phyloP scores from a whole-genome alignment of 202 grass and related monocot species.

The Elaeis oleifera region DNA sequence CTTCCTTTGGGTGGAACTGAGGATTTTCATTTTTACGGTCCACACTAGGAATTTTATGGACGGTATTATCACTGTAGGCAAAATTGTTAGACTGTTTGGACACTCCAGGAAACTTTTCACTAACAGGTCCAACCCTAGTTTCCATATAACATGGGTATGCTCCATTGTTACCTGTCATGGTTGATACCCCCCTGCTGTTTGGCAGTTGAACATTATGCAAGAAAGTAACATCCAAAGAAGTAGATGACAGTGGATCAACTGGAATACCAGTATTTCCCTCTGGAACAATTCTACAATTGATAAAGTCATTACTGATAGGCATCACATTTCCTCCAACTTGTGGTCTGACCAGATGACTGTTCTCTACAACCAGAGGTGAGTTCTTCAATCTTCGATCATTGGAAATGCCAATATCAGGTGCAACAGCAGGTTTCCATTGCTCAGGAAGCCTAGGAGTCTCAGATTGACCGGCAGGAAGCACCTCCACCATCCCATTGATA shows the following conservation, averaged over 20 bases:
- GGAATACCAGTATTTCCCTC: conserved; percentile 40
- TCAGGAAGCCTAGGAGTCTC: conserved; percentile 29
- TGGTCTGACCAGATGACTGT: conserved; percentile 13
- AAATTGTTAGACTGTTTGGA: conserved; percentile 35
- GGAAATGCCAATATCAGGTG: conserved; percentile 34
- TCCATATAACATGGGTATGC: conserved; percentile 45
- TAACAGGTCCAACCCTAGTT: conserved; percentile 27
- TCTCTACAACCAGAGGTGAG: conserved; percentile 26
- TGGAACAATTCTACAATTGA: conserved; percentile 16
- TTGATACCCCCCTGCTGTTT: conserved; percentile 44
- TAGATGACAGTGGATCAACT: conserved; percentile 31
- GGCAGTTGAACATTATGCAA: conserved; percentile 54
- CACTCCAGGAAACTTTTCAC: conserved; percentile 5
- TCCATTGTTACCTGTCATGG: conserved; percentile 58
- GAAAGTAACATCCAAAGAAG: conserved; percentile 40
- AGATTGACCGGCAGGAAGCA: conserved; percentile 26
- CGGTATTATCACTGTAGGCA: conserved; percentile 37
- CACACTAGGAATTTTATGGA: conserved; percentile 25
- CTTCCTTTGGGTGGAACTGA: conserved; percentile 44
- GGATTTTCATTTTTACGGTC: conserved; percentile 40
- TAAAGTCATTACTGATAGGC: conserved; percentile 34
- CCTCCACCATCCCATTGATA: conserved; percentile 65
- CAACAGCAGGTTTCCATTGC: conserved; percentile 21
- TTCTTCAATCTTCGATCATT: conserved; percentile 36
- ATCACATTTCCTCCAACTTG: conserved; percentile 25